Evolutionary conservation across 306 rosid genomes (phyloP), one percentile per base, ranked within the genome.

Genomic region (Corylus heterophylla): DNA sequence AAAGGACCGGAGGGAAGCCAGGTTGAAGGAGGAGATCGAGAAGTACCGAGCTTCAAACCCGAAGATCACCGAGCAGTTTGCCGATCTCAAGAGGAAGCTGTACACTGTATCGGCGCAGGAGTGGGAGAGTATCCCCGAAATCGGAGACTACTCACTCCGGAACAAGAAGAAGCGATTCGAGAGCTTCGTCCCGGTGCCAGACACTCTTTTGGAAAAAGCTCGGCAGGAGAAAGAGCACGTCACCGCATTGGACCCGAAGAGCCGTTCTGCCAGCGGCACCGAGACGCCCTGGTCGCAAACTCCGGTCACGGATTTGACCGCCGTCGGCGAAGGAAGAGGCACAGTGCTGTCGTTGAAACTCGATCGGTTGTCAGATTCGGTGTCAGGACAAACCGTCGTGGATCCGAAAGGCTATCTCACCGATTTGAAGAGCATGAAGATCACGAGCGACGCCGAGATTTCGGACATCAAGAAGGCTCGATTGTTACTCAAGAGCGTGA

Each of bases 231-330:
- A 94, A 77, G 98, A 94, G 86, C 98, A 94, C 80, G 94, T 94
- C 17, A 90, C 92, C 0, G 94, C 96, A 3, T 83, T 94, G 87
- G 97, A 94, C 82, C 98, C 98, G 0, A 94, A 94, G 88, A 94
- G 94, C 71, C 83, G 97, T 64, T 84, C 88, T 0, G 91, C 86
- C 0, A 85, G 90, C 3, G 98, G 98, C 12, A 85, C 92, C 1
- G 98, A 91, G 80, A 93, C 97, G 12, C 97, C 95, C 0, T 93
- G 90, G 93, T 76, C 89, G 2, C 98, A 93, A 58, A 91, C 95
- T 2, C 98, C 98, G 0, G 97, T 92, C n/a, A 93, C 97, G 4
- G 97, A 94, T 83, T 86, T 94, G 87, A 94, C 98, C 27, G 98
- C 94, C 0, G 98, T 92, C 11, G 98, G 97, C 18, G 96, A 94